A percentile compares a stretch with the other conserved stretches of the same genome.
Conservation (phyloP, 495 filamentous ascomycete genomes). For the Astrothelium macrocarpum region DNA sequence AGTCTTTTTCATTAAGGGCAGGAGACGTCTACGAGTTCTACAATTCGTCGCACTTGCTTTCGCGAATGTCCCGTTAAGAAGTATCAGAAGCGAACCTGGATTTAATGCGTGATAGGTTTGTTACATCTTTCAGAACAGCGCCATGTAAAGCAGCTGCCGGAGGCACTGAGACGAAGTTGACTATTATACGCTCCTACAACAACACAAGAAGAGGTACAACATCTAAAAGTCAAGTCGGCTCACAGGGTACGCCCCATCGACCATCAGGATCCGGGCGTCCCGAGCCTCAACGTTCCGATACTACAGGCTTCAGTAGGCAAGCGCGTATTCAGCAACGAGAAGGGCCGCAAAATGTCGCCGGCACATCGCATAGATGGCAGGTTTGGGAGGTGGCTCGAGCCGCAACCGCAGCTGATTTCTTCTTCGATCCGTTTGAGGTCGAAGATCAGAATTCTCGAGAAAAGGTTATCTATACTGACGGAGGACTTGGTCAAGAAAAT, state of each 20-base stretch:
- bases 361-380: conserved; percentile 9
- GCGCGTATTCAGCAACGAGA: neutral
- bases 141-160: neutral
- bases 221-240: neutral
- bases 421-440: conserved; percentile 16
- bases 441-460: neutral
- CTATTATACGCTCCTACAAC: neutral
- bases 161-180: neutral
- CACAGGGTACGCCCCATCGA: neutral
- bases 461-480: conserved; percentile 10
- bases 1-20: conserved; percentile 17
- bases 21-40: neutral
- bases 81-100: neutral
- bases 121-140: neutral
- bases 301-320: neutral
- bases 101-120: neutral
- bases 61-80: neutral
- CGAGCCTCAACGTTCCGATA: neutral
- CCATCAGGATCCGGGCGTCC: neutral
- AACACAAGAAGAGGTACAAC: neutral
- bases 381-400: conserved; percentile 22
- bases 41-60: neutral
- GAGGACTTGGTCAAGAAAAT: conserved; percentile 14
- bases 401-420: conserved; percentile 17
- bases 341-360: conserved; percentile 5